Percentiles rank a stretch among this genome's conserved stretches.
phyloP scores from a whole-genome alignment of 2,329 filamentous ascomycete genomes.

The Ascochyta viciae-villosae region DNA sequence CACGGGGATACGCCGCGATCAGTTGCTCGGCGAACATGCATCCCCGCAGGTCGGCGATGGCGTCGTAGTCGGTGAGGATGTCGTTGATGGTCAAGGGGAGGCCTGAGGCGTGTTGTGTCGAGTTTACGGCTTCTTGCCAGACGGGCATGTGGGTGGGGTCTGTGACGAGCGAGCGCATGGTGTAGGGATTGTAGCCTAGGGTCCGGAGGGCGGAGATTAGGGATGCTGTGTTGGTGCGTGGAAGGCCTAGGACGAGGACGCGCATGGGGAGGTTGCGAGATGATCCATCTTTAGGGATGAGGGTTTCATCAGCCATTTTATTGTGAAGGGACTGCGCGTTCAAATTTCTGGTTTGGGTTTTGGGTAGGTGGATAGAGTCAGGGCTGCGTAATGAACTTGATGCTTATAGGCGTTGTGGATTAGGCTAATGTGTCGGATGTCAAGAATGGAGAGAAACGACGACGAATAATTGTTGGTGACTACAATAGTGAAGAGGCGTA shows the following conservation, averaged over 20 bases:
- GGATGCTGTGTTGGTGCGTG: slow-evolving; percentile 73
- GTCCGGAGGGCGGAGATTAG: slow-evolving; percentile 51
- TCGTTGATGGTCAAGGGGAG: slow-evolving; percentile 46
- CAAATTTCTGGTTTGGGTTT: neutral
- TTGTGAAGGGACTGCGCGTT: neutral
- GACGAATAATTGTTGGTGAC: neutral
- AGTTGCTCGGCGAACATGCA: slow-evolving; percentile 39
- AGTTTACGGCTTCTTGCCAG: slow-evolving; percentile 42
- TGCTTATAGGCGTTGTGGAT: slow-evolving; percentile 2
- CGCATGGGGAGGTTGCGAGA: slow-evolving; percentile 63
- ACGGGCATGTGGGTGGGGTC: slow-evolving; percentile 28
- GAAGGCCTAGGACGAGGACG: slow-evolving; percentile 72
- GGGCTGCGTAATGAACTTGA: neutral
- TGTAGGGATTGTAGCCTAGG: slow-evolving; percentile 45
- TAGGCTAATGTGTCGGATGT: slow-evolving; percentile 12
- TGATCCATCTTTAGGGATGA: neutral
- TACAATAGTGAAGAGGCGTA: neutral
- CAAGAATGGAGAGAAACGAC: neutral
- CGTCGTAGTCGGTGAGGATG: slow-evolving; percentile 54
- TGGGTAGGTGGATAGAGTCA: neutral
- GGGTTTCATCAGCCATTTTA: neutral
- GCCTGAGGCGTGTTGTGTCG: slow-evolving; percentile 27
- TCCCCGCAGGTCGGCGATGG: slow-evolving; percentile 39
- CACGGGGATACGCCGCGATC: slow-evolving; percentile 41
- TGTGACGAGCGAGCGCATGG: slow-evolving; percentile 32